Conservation (phyloP, 208 protist genomes). For the Wallacemonas collosoma region DNA sequence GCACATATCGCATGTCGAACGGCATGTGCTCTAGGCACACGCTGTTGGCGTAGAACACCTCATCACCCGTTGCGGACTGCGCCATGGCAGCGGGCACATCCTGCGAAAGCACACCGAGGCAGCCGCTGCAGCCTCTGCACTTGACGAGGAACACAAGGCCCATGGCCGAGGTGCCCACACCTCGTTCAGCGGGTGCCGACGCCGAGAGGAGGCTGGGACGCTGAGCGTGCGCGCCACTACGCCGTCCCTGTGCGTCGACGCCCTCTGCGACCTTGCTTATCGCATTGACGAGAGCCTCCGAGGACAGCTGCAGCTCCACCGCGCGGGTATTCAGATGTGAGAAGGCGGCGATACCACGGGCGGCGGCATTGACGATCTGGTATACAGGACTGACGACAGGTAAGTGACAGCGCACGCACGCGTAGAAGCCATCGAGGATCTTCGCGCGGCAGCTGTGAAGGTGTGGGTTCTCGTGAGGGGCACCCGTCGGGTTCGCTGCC, state of each 20-base stretch:
- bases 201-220: not conserved
- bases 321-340: constrained; percentile 36
- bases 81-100: constrained; percentile 20
- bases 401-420: constrained; percentile 67
- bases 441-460: constrained; percentile 37
- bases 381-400: constrained; percentile 56
- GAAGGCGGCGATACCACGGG: constrained; percentile 69
- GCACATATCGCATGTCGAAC: constrained; percentile 18
- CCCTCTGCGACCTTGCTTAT: not conserved
- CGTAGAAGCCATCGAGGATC: constrained; percentile 64
- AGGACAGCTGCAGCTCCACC: constrained; percentile 39
- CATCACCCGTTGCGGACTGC: not conserved
- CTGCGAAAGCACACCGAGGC: constrained; percentile 50
- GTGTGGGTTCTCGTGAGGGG: constrained; percentile 17
- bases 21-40: constrained; percentile 52
- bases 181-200: not conserved
- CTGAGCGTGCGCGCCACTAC: not conserved
- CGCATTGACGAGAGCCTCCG: not conserved
- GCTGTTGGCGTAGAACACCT: constrained; percentile 68
- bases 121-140: constrained; percentile 65
- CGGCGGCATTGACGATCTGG: constrained; percentile 41
- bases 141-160: constrained; percentile 44
- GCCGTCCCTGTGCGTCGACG: not conserved
- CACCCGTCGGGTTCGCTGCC: not conserved
- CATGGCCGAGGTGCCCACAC: not conserved